These are phyloP conservation scores for Chlorella sp. DNA, from an alignment of 139 green algal species.

Conservation along the genomic window DNA sequence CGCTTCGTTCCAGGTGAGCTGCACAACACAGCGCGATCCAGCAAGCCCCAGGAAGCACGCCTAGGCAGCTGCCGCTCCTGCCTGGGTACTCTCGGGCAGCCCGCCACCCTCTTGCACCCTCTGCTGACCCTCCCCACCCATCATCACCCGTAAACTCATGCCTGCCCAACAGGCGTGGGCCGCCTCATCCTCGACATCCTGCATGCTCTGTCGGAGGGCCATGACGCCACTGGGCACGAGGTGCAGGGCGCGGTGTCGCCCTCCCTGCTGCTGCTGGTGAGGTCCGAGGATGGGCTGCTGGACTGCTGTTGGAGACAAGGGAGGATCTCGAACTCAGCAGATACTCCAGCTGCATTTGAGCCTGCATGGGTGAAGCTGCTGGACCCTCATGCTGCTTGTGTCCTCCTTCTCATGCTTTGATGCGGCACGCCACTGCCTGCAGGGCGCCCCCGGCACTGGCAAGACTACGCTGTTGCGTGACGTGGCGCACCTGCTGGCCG, in stretches of 20 bases:
- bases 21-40: neutral
- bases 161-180: conserved; percentile 37
- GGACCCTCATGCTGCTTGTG: too few relatives aligned
- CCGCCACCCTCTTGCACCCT: too few relatives aligned
- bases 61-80: neutral
- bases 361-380: too few relatives aligned
- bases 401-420: too few relatives aligned
- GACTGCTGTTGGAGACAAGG: too few relatives aligned
- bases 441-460: conserved; percentile 68
- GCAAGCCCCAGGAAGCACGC: too few relatives aligned
- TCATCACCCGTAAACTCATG: too few relatives aligned
- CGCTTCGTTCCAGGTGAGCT: conserved; percentile 36
- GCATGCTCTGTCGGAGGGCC: conserved; percentile 8
- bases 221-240: conserved; percentile 4
- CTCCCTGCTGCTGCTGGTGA: conserved; percentile 59
- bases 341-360: too few relatives aligned
- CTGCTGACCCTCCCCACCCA: too few relatives aligned
- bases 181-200: conserved; percentile 67
- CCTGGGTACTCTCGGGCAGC: neutral
- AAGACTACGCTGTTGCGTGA: conserved; percentile 92
- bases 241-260: conserved; percentile 17
- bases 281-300: neutral
- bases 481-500: conserved; percentile 72
- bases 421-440: too few relatives aligned
- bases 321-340: too few relatives aligned